Base-by-base conservation (phyloP, 768 basidiomycete genomes). In the Gelatoporia subvermispora region DNA sequence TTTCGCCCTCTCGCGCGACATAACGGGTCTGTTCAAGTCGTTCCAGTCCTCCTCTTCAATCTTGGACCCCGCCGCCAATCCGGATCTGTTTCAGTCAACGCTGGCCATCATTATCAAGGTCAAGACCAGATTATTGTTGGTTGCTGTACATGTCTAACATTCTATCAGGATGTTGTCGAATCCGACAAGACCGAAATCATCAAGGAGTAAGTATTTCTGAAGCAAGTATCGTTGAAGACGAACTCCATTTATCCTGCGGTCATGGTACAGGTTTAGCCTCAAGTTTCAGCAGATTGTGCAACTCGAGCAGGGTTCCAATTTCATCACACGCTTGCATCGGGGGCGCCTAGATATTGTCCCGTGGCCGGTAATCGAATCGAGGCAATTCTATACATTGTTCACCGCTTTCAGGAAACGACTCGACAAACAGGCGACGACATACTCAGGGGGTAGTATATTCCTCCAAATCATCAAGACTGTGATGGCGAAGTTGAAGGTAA, bases 401-500 rank as follows among this genome's bases (percentile, higher is more conserved):
- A 66, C 68, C 0, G 60, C 64, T 0, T 52, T 84, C 24, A 79
- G 76, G 52, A 65, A 62, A 43, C 64, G 65, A 2, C 58, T 84
- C 4, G 76, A 82, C 50, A 65, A 68, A 39, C 79, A 82, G 49
- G 49, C 55, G 2, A 47, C 74, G 1, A 78, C 80, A 0, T 80
- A 83, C 54, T 63, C 59, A 0, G 66, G 71, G 0, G 82, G 77
- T 0, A 76, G 75, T 16, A 71, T 77, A 48, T 84, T 84, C 54
- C 63, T 83, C 4, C 72, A 75, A 35, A 68, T 73, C 2, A 65
- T 84, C 58, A 84, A 84, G 60, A 79, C 78, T 0, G 52, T 84
- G 39, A 84, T 84, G 82, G 82, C 82, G 5, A 84, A 84, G 49
- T 56, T 84, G 35, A 84, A 83, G 72, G 82, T 78, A 42, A n/a